These are phyloP conservation scores for Apiospora arundinis DNA, from an alignment of 2,329 filamentous ascomycete genomes.

Conservation along the genomic window DNA sequence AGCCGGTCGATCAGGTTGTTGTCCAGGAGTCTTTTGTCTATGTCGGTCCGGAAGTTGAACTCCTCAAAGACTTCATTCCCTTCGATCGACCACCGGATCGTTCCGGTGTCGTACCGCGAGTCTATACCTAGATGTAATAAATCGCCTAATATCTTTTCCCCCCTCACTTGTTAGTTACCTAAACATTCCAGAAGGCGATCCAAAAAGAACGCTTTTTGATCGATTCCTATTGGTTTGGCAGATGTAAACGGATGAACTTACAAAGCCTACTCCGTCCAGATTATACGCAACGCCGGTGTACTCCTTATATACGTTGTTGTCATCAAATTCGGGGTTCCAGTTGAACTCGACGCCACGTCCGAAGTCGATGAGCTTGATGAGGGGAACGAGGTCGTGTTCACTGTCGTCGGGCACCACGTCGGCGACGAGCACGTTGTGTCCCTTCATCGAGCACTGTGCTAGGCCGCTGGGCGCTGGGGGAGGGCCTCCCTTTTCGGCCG, in stretches of 20 bases:
- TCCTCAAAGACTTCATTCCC: not conserved
- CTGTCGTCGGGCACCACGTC: not conserved
- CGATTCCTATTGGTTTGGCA: too few relatives aligned
- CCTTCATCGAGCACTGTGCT: not conserved
- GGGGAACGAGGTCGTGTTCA: not conserved
- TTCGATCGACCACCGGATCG: not conserved
- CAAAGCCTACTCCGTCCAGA: not conserved
- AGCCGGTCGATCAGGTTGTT: not conserved
- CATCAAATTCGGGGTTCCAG: not conserved
- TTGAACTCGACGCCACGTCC: not conserved
- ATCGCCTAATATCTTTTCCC: too few relatives aligned
- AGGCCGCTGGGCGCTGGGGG: not conserved
- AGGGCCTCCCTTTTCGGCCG: not conserved
- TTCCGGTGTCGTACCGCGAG: not conserved
- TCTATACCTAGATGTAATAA: too few relatives aligned
- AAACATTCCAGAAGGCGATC: too few relatives aligned
- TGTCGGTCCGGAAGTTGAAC: not conserved
- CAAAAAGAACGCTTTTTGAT: too few relatives aligned
- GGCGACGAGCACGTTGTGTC: not conserved
- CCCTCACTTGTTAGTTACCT: too few relatives aligned
- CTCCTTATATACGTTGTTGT: not conserved
- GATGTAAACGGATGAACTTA: not conserved
- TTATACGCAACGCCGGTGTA: not conserved
- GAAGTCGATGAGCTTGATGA: conserved; percentile 1
- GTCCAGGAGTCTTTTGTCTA: not conserved